These are phyloP conservation scores for Filobasidium uniguttulatum DNA, from an alignment of 1,284 basidiomycete genomes.

Conservation along the genomic window DNA sequence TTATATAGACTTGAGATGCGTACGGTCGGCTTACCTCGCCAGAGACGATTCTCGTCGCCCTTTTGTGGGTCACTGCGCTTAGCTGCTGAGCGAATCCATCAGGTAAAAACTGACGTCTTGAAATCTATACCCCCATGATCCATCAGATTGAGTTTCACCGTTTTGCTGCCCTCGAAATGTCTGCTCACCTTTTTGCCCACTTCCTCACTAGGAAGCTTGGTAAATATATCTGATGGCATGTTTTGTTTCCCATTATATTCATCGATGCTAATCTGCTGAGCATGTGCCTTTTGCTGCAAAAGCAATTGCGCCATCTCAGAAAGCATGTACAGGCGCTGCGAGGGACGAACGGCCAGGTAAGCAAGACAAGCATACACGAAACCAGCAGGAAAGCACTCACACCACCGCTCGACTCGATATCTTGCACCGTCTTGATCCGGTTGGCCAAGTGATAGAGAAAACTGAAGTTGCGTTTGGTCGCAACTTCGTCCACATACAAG, in stretches of 20 bases:
- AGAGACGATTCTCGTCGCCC: too few species aligned
- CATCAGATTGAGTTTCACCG: background rate
- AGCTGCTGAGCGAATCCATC: too few species aligned
- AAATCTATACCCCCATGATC: background rate
- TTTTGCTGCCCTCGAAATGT: background rate
- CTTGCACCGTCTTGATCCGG: constrained; percentile 74
- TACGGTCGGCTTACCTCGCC: too few species aligned
- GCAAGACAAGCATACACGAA: background rate
- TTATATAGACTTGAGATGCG: too few species aligned
- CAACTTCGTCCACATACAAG: constrained; percentile 69
- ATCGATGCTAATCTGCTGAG: constrained; percentile 59
- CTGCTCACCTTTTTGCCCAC: background rate
- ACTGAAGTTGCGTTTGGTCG: constrained; percentile 61
- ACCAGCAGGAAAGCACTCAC: constrained; percentile 1
- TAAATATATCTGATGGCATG: constrained; percentile 67
- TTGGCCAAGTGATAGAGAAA: constrained; percentile 69
- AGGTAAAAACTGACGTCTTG: background rate
- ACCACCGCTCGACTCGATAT: constrained; percentile 36
- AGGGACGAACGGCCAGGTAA: background rate
- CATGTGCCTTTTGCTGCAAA: constrained; percentile 55
- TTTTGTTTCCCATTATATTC: constrained; percentile 68
- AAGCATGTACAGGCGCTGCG: constrained; percentile 72
- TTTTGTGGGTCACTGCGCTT: too few species aligned
- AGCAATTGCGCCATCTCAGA: constrained; percentile 79
- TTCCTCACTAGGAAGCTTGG: background rate